phyloP scores from a whole-genome alignment of 352 stramenopile genomes.

The Plasmopara halstedii region DNA sequence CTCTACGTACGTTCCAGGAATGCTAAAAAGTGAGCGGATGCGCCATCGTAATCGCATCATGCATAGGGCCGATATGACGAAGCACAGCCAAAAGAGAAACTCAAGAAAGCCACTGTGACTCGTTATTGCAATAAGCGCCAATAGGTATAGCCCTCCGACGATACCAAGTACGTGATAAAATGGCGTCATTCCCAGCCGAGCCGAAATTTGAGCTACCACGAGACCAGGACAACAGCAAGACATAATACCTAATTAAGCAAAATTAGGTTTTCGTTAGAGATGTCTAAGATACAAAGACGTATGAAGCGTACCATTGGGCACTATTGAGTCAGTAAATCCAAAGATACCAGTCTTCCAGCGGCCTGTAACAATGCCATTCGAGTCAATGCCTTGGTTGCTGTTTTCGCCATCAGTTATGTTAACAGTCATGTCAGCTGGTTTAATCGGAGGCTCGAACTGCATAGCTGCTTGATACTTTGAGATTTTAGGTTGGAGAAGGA shows the following conservation, averaged over 20 bases:
- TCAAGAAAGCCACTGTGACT: conserved; percentile 35
- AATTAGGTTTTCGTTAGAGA: too few relatives aligned
- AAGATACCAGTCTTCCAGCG: conserved; percentile 73
- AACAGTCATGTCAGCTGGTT: conserved; percentile 38
- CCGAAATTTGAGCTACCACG: conserved; percentile 51
- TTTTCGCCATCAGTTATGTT: conserved; percentile 26
- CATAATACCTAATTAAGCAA: conserved; percentile 37
- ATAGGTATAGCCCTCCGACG: conserved; percentile 44
- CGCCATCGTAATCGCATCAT: conserved; percentile 46
- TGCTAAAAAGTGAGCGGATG: conserved; percentile 51
- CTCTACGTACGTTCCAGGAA: conserved; percentile 49
- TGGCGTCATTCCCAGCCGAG: conserved; percentile 45
- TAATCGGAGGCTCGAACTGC: conserved; percentile 51
- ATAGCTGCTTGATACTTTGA: conserved; percentile 21
- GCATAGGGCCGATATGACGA: conserved; percentile 31
- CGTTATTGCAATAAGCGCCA: conserved; percentile 30
- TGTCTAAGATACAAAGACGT: too few relatives aligned
- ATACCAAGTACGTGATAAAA: conserved; percentile 48
- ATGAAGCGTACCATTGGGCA: conserved; percentile 52
- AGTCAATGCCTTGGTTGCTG: conserved; percentile 38
- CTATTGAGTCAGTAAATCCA: conserved; percentile 51
- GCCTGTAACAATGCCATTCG: conserved; percentile 63
- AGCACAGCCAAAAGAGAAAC: conserved; percentile 35
- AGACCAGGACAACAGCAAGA: conserved; percentile 60
- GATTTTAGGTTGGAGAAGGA: conserved; percentile 5